phyloP scores from a whole-genome alignment of 768 basidiomycete species.

The Lentinula raphanica region DNA sequence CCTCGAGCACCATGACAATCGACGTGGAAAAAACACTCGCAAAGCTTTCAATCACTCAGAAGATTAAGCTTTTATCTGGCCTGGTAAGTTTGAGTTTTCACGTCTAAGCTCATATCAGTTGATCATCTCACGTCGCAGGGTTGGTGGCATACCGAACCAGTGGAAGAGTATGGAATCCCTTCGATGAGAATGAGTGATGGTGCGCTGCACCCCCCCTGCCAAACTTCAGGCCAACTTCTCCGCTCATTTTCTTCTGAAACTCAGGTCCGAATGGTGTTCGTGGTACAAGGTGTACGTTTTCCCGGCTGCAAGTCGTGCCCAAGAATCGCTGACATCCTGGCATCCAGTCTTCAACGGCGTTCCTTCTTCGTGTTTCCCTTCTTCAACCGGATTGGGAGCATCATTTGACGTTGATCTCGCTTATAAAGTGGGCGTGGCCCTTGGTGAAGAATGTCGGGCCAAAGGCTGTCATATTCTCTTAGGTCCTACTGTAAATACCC shows the following conservation, averaged over 20 bases:
- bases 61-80: slow-evolving; percentile 41
- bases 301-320: neutral
- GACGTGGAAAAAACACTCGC: neutral
- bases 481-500: slow-evolving; percentile 64
- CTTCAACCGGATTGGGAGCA: slow-evolving; percentile 50
- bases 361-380: slow-evolving; percentile 53
- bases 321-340: neutral
- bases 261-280: slow-evolving; percentile 46
- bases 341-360: slow-evolving; percentile 48
- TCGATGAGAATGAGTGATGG: slow-evolving; percentile 45
- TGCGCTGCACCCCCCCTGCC: too few species aligned
- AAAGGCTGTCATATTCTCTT: slow-evolving; percentile 47
- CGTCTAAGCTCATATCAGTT: neutral
- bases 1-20: neutral
- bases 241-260: too few species aligned
- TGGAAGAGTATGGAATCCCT: slow-evolving; percentile 35
- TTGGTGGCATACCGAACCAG: slow-evolving; percentile 42
- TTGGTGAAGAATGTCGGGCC: slow-evolving; percentile 49
- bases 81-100: slow-evolving; percentile 21
- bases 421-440: slow-evolving; percentile 38
- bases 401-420: slow-evolving; percentile 52
- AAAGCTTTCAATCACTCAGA: slow-evolving; percentile 18
- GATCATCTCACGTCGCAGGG: slow-evolving; percentile 27
- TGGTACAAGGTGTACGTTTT: slow-evolving; percentile 39
- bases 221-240: too few species aligned